A percentile compares a stretch with the other conserved stretches of the same genome.
These are phyloP conservation scores for Noccaea caerulescens DNA, from an alignment of 345 rosid species.

Conservation along the genomic window DNA sequence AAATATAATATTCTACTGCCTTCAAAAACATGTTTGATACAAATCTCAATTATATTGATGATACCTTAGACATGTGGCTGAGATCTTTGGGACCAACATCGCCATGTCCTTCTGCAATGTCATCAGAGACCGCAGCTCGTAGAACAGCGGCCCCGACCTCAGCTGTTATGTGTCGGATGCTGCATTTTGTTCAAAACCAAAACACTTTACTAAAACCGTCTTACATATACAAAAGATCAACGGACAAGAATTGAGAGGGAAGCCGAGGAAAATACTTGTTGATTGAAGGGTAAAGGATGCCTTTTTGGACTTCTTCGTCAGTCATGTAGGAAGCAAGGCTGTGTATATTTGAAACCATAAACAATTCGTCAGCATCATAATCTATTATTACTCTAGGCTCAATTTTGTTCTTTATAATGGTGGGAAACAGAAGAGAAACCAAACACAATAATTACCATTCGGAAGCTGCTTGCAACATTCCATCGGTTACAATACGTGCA, in stretches of 20 bases:
- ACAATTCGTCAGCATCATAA: neutral
- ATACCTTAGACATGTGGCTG: slow-evolving; percentile 79
- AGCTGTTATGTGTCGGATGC: slow-evolving; percentile 88
- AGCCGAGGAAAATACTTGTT: slow-evolving; percentile 53
- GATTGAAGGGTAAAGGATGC: slow-evolving; percentile 89
- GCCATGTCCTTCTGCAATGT: slow-evolving; percentile 82
- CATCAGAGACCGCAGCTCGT: slow-evolving; percentile 79
- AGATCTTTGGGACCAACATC: slow-evolving; percentile 79
- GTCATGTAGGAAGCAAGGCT: slow-evolving; percentile 98
- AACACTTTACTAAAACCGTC: neutral
- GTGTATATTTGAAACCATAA: slow-evolving; percentile 38
- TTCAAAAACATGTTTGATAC: slow-evolving; percentile 1
- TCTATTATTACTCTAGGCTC: neutral
- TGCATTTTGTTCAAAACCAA: slow-evolving; percentile 47
- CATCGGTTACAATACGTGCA: slow-evolving; percentile 78
- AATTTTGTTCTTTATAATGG: neutral
- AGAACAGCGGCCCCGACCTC: slow-evolving; percentile 96
- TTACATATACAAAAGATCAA: neutral
- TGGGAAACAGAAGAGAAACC: neutral
- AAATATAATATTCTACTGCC: neutral
- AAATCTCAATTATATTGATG: neutral
- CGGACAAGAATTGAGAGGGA: slow-evolving; percentile 12
- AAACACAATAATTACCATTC: slow-evolving; percentile 63
- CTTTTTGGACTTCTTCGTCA: slow-evolving; percentile 74
- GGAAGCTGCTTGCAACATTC: slow-evolving; percentile 89